Evolutionary conservation across 148 eudicot species (phyloP).

Genomic region (Heliamphora exappendiculata): DNA sequence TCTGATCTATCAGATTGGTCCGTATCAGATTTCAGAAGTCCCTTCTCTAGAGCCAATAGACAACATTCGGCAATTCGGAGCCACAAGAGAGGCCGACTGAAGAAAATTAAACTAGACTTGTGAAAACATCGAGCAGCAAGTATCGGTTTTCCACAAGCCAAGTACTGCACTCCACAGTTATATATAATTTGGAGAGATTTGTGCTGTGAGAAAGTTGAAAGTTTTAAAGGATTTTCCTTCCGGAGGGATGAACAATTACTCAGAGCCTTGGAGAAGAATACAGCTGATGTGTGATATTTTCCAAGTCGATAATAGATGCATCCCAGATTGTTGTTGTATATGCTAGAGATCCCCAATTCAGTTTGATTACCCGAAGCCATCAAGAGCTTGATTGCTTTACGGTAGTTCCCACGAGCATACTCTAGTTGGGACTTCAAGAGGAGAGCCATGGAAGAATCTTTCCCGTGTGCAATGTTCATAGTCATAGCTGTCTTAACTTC

Average conservation of each 20-base stretch:
- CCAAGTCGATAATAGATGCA: constrained; percentile 76
- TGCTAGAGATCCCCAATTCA: constrained; percentile 54
- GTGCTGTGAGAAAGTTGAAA: constrained; percentile 59
- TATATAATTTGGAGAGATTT: constrained; percentile 66
- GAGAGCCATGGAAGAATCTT: constrained; percentile 72
- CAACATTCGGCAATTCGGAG: constrained; percentile 86
- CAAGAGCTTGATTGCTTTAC: constrained; percentile 80
- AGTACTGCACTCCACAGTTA: constrained; percentile 71
- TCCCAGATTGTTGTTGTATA: constrained; percentile 75
- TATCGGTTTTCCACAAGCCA: constrained; percentile 81
- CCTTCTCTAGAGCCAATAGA: constrained; percentile 61
- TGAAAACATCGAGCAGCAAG: constrained; percentile 73
- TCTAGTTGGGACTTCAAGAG: constrained; percentile 87
- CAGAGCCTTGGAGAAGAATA: constrained; percentile 73
- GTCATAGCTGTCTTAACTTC: constrained; percentile 78
- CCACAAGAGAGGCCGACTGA: constrained; percentile 73
- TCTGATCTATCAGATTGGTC: constrained; percentile 28
- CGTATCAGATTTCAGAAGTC: constrained; percentile 31
- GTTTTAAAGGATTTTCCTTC: constrained; percentile 67
- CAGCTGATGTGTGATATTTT: constrained; percentile 54
- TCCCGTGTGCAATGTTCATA: constrained; percentile 67
- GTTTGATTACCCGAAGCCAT: constrained; percentile 63
- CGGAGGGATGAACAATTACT: constrained; percentile 40
- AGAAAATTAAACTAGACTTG: constrained; percentile 55
- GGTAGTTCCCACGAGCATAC: constrained; percentile 71